phyloP scores from a whole-genome alignment of 495 filamentous ascomycete species.

The Choiromyces venosus region DNA sequence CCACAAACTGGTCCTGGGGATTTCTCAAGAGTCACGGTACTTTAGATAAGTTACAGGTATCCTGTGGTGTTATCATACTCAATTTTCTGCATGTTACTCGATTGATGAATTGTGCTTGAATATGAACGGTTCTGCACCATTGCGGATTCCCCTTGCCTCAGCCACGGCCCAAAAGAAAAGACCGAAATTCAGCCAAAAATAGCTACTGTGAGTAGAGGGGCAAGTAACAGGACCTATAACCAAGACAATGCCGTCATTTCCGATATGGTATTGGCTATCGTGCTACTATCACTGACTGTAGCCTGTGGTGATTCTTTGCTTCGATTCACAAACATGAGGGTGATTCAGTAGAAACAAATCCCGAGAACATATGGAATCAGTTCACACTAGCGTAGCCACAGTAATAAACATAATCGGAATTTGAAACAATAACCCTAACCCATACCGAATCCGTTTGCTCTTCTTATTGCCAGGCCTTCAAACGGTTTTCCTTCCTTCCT shows the following conservation, averaged over 20 bases:
- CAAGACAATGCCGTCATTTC: background rate
- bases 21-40: background rate
- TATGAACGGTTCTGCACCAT: background rate
- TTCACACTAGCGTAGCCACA: background rate
- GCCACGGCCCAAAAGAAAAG: background rate
- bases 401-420: background rate
- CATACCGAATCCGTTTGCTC: background rate
- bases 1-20: background rate
- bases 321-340: background rate
- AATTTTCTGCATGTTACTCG: background rate
- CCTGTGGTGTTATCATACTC: background rate
- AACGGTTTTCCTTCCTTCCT: conserved; percentile 3
- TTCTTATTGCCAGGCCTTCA: background rate
- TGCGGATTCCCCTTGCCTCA: background rate
- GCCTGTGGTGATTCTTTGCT: background rate
- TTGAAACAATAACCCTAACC: background rate
- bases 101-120: background rate
- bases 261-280: background rate
- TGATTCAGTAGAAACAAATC: background rate
- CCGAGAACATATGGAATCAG: background rate
- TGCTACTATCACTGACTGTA: background rate
- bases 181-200: background rate
- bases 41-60: background rate
- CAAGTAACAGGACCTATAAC: background rate
- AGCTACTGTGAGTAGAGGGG: background rate